These are phyloP conservation scores for Paecilomyces sp. DNA, from an alignment of 2,329 filamentous ascomycete genomes.

Conservation along the genomic window DNA sequence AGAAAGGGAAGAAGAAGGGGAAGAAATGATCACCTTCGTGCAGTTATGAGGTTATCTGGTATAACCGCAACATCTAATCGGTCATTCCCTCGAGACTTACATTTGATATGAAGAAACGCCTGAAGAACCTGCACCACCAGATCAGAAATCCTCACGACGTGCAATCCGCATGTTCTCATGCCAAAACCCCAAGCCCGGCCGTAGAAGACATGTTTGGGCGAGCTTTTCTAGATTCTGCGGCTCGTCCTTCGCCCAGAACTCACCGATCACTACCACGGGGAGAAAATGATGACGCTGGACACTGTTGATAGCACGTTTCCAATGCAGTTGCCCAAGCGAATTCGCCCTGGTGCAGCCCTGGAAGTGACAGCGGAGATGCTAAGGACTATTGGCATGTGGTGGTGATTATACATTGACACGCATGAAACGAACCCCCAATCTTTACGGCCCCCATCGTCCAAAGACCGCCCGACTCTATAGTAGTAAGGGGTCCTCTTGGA, in stretches of 20 bases:
- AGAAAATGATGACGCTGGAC: background rate
- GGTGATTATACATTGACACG: background rate
- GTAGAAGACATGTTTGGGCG: no score
- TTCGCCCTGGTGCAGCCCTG: background rate
- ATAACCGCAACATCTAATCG: background rate
- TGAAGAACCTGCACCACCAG: background rate
- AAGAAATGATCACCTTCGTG: slow-evolving; percentile 27
- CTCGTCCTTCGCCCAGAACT: background rate
- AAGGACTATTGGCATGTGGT: background rate
- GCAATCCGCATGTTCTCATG: no score
- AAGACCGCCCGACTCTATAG: no score
- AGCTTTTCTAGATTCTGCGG: no score
- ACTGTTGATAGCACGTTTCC: background rate
- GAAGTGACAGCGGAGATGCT: background rate
- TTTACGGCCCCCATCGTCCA: no score
- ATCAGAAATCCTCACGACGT: no score
- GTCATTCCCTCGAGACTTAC: background rate
- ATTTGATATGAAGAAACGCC: background rate
- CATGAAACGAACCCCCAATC: background rate
- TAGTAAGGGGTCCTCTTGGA: no score
- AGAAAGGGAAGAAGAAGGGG: slow-evolving; percentile 51
- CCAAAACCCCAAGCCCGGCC: no score
- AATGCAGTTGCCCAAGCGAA: background rate
- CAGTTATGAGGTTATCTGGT: background rate
- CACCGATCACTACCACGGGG: background rate